A percentile compares a stretch with the other conserved stretches of the same genome.
Evolutionary conservation across 257 asterid species (phyloP).

Genomic region (Solanum tacnaense): DNA sequence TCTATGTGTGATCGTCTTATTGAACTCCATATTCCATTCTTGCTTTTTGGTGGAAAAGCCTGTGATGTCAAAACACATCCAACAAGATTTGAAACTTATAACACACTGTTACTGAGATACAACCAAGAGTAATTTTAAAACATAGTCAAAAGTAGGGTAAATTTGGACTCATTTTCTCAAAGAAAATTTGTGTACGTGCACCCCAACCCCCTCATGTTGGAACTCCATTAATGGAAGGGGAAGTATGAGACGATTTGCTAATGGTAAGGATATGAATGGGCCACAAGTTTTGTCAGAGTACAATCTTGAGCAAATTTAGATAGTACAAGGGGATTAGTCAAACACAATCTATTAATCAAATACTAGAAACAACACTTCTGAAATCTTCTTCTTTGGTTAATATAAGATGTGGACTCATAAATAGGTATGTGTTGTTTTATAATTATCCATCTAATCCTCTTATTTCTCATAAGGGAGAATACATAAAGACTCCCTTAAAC

Average conservation of each 20-base stretch:
- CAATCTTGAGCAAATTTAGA: background rate
- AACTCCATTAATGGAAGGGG: background rate
- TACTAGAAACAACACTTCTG: background rate
- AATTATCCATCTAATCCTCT: background rate
- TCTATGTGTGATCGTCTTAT: slow-evolving; percentile 28
- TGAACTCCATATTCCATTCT: slow-evolving; percentile 23
- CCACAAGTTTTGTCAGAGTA: background rate
- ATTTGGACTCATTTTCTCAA: background rate
- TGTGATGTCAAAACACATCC: background rate
- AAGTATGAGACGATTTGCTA: background rate
- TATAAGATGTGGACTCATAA: background rate
- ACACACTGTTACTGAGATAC: background rate
- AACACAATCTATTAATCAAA: background rate
- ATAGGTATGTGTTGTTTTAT: background rate
- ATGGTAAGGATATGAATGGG: background rate
- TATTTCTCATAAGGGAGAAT: background rate
- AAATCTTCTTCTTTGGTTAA: background rate
- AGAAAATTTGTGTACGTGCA: background rate
- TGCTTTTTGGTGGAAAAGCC: slow-evolving; percentile 35
- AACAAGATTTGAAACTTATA: background rate
- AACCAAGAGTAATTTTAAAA: background rate
- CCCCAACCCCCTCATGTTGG: background rate
- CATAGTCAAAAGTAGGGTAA: background rate
- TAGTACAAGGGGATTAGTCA: background rate
- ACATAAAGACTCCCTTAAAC: background rate